Evolutionary conservation across 2,329 filamentous ascomycete species (phyloP).

Genomic region (Cordyceps cateniannulata): DNA sequence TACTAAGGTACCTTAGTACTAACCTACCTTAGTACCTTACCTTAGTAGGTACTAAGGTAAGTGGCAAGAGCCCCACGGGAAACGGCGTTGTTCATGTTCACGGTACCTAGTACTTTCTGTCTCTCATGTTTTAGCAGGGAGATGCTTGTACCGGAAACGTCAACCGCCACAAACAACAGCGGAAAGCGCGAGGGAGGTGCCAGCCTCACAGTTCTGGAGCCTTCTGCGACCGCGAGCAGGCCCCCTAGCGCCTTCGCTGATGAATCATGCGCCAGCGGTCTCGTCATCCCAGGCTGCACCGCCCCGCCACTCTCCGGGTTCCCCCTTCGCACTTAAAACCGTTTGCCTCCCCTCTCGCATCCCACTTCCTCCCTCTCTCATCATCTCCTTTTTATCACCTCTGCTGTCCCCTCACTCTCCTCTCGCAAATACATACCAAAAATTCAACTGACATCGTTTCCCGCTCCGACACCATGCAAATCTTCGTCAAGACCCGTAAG

Average conservation of each 20-base stretch:
- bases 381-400: conserved; percentile 15
- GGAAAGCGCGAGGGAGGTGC: neutral
- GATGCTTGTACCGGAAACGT: conserved; percentile 19
- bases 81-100: conserved; percentile 4
- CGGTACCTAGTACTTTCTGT: conserved; percentile 9
- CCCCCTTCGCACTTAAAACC: conserved; percentile 23
- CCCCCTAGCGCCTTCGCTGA: conserved; percentile 23
- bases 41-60: too few relatives aligned
- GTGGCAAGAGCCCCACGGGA: conserved; percentile 10
- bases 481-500: conserved; percentile 95
- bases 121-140: neutral
- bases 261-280: conserved; percentile 28
- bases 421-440: conserved; percentile 1
- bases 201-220: conserved; percentile 29
- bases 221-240: conserved; percentile 22
- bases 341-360: conserved; percentile 19
- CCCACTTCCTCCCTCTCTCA: conserved; percentile 13
- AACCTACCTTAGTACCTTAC: too few relatives aligned
- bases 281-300: conserved; percentile 23
- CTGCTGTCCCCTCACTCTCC: neutral
- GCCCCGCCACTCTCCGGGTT: conserved; percentile 25
- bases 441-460: neutral
- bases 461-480: conserved; percentile 62
- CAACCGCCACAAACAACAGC: conserved; percentile 6
- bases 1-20: neutral